Conservation (phyloP, 345 rosid species). For the Leavenworthia alabamica region DNA sequence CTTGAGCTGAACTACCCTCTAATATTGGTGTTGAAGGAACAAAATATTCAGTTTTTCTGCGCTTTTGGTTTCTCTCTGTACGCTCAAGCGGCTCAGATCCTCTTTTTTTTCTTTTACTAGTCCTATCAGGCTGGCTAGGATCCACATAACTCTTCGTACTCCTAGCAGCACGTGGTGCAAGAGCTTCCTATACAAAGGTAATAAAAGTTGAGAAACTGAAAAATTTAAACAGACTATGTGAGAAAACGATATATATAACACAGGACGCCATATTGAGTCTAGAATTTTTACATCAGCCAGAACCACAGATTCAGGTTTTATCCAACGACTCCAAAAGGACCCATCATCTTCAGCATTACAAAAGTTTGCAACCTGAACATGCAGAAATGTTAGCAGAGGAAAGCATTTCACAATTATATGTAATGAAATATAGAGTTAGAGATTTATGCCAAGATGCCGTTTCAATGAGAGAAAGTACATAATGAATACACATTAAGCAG, state of each 20-base stretch:
- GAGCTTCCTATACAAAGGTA: slow-evolving; percentile 55
- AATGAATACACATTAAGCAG: neutral
- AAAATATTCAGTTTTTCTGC: slow-evolving; percentile 70
- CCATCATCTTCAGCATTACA: slow-evolving; percentile 89
- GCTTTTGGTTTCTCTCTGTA: slow-evolving; percentile 64
- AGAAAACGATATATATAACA: neutral
- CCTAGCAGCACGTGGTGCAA: slow-evolving; percentile 97
- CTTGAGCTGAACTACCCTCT: slow-evolving; percentile 96
- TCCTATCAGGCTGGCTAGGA: slow-evolving; percentile 59
- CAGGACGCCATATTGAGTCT: slow-evolving; percentile 2
- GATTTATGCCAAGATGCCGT: neutral
- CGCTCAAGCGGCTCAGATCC: slow-evolving; percentile 57
- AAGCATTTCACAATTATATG: neutral
- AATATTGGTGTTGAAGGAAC: slow-evolving; percentile 59
- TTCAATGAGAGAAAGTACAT: neutral
- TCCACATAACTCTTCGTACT: slow-evolving; percentile 90
- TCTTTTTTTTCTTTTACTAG: slow-evolving; percentile 85
- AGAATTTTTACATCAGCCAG: slow-evolving; percentile 70
- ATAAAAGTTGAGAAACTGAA: slow-evolving; percentile 11
- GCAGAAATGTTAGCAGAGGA: slow-evolving; percentile 17
- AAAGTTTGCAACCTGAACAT: slow-evolving; percentile 81
- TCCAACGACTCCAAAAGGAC: slow-evolving; percentile 99
- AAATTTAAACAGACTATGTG: neutral
- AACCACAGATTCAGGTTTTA: slow-evolving; percentile 85
- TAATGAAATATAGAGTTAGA: neutral